Percentiles rank a stretch among this genome's conserved stretches.
Evolutionary conservation across 129 eudicot genomes (phyloP).

Genomic region (Tagetes erecta): DNA sequence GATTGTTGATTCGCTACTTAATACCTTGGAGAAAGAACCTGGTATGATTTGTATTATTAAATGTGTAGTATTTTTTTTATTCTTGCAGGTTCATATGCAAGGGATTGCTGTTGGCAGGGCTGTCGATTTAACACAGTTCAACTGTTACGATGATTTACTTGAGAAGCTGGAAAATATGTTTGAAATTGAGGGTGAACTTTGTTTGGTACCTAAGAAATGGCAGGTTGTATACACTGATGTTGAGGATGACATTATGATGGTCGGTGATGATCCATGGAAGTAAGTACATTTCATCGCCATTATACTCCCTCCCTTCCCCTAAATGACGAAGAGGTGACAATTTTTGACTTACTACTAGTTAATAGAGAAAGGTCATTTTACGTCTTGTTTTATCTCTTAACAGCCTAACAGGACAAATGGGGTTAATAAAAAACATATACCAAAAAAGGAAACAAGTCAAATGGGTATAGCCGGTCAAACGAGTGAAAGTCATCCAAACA

Average conservation of each 20-base stretch:
- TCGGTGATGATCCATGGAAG: constrained; percentile 99
- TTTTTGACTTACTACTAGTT: not conserved
- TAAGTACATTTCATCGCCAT: constrained; percentile 42
- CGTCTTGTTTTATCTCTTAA: not conserved
- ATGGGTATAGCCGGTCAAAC: not conserved
- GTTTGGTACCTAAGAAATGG: constrained; percentile 73
- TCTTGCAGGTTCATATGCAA: constrained; percentile 91
- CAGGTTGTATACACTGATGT: constrained; percentile 88
- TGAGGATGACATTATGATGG: constrained; percentile 97
- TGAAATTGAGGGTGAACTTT: constrained; percentile 78
- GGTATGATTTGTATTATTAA: not conserved
- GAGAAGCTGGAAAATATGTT: constrained; percentile 84
- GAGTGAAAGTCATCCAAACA: not conserved
- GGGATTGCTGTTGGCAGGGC: constrained; percentile 98
- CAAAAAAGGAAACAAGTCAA: not conserved
- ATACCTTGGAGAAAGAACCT: not conserved
- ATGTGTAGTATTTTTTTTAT: not conserved
- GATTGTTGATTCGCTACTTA: constrained; percentile 2
- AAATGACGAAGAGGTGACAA: constrained; percentile 1
- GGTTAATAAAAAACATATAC: constrained; percentile 4
- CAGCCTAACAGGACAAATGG: not conserved
- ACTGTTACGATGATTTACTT: constrained; percentile 69
- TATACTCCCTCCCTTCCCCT: not conserved
- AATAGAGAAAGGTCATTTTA: not conserved
- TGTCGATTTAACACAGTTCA: constrained; percentile 71